These are phyloP conservation scores for Hippophae tibetana DNA, from an alignment of 306 rosid genomes.

Conservation along the genomic window DNA sequence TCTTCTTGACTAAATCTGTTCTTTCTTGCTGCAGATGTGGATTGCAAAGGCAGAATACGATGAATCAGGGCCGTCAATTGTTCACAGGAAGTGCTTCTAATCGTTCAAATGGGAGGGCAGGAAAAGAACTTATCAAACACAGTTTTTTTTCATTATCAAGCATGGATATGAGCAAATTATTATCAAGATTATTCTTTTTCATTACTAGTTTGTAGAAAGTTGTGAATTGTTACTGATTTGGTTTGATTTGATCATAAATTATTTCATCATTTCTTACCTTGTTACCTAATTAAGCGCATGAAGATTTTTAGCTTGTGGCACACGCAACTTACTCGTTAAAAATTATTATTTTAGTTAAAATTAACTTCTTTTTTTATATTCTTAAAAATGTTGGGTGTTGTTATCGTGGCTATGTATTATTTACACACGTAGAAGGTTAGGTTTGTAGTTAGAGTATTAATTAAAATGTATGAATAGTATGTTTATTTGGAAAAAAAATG, in stretches of 20 bases:
- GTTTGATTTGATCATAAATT: conserved; percentile 39
- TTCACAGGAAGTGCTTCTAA: conserved; percentile 97
- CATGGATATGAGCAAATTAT: conserved; percentile 32
- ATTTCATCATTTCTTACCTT: too few species aligned
- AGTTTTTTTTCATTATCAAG: conserved; percentile 15
- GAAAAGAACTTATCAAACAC: conserved; percentile 24
- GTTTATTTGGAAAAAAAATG: too few species aligned
- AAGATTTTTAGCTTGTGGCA: too few species aligned
- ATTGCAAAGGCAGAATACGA: conserved; percentile 93
- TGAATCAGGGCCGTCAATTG: conserved; percentile 92
- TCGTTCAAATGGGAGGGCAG: conserved; percentile 33
- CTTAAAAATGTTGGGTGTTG: too few species aligned
- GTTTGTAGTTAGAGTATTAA: too few species aligned
- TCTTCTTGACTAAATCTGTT: neutral
- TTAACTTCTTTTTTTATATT: too few species aligned
- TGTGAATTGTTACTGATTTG: conserved; percentile 42
- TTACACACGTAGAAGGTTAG: too few species aligned
- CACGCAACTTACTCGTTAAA: too few species aligned
- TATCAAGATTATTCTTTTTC: conserved; percentile 24
- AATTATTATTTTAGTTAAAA: too few species aligned
- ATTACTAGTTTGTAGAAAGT: conserved; percentile 26
- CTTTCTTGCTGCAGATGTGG: conserved; percentile 68
- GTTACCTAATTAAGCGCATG: too few species aligned
- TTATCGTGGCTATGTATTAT: too few species aligned
- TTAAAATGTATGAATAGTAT: too few species aligned